These are phyloP conservation scores for Pseudonitzschia pungens DNA, from an alignment of 108 stramenopile genomes.

Conservation along the genomic window DNA sequence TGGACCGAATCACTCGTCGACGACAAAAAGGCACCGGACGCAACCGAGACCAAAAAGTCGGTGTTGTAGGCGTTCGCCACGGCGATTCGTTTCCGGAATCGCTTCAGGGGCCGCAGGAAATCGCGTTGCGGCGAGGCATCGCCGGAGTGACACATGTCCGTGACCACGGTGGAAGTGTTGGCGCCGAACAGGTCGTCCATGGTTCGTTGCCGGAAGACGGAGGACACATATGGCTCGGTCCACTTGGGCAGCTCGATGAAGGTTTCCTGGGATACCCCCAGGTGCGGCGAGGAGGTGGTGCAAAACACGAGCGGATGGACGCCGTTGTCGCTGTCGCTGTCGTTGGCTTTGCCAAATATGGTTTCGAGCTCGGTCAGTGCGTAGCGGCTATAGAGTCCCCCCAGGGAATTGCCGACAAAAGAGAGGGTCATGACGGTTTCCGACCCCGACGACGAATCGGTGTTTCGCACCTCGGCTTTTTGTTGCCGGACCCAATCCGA, in stretches of 20 bases:
- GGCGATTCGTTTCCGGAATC: slow-evolving; percentile 60
- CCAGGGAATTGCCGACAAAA: slow-evolving; percentile 56
- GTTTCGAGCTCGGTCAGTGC: not conserved
- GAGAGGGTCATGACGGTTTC: slow-evolving; percentile 37
- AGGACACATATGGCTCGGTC: slow-evolving; percentile 46
- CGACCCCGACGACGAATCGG: slow-evolving; percentile 11
- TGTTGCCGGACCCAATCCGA: slow-evolving; percentile 27
- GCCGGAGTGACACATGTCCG: slow-evolving; percentile 35
- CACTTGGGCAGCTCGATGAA: slow-evolving; percentile 54
- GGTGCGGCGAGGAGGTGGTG: slow-evolving; percentile 69
- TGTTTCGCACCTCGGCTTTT: not conserved
- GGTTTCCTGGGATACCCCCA: slow-evolving; percentile 56
- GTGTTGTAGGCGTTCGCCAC: slow-evolving; percentile 67
- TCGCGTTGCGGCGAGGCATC: not conserved
- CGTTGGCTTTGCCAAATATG: not conserved
- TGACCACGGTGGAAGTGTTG: slow-evolving; percentile 25
- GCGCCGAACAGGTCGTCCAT: slow-evolving; percentile 60
- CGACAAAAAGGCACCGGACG: slow-evolving; percentile 67
- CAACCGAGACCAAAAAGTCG: slow-evolving; percentile 62
- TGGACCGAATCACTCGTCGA: slow-evolving; percentile 30
- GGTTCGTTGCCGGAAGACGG: slow-evolving; percentile 41
- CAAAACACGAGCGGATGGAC: slow-evolving; percentile 52
- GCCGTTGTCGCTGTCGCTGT: not conserved
- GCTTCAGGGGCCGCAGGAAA: slow-evolving; percentile 48
- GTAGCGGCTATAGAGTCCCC: not conserved